phyloP scores from a whole-genome alignment of 805 yeast species.

The Ogataea chonburiensis region DNA sequence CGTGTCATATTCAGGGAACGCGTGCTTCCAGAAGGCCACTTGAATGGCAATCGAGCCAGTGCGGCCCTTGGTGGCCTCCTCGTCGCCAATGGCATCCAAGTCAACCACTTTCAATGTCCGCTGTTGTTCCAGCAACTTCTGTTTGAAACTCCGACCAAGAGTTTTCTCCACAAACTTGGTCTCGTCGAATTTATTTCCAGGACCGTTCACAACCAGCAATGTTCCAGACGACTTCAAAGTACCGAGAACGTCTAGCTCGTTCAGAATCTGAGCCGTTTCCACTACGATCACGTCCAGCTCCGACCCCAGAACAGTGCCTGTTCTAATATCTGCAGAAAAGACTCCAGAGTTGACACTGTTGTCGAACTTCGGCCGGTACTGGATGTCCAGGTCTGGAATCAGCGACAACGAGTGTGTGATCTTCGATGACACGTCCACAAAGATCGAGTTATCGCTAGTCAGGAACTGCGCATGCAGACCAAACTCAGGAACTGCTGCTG shows the following conservation, averaged over 20 bases:
- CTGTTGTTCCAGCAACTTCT: constrained; percentile 49
- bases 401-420: constrained; percentile 70
- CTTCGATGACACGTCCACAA: constrained; percentile 56
- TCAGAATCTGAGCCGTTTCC: constrained; percentile 55
- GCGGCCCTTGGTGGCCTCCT: constrained; percentile 73
- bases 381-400: constrained; percentile 50
- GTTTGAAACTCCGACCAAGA: constrained; percentile 54
- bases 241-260: constrained; percentile 59
- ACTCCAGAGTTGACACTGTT: constrained; percentile 72
- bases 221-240: constrained; percentile 57
- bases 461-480: constrained; percentile 56
- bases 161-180: constrained; percentile 48
- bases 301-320: constrained; percentile 41
- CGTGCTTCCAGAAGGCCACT: constrained; percentile 74
- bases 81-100: constrained; percentile 58
- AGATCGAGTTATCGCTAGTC: constrained; percentile 63
- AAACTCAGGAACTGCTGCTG: constrained; percentile 25
- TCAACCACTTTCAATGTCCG: constrained; percentile 60
- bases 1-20: constrained; percentile 55
- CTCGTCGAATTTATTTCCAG: constrained; percentile 40
- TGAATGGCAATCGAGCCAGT: constrained; percentile 73
- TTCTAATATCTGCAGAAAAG: constrained; percentile 61
- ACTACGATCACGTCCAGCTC: constrained; percentile 64
- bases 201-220: constrained; percentile 43
- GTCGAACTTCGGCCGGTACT: constrained; percentile 67